These are phyloP conservation scores for Zoysia pacifica DNA, from an alignment of 176 grass and related monocot species.

Conservation along the genomic window DNA sequence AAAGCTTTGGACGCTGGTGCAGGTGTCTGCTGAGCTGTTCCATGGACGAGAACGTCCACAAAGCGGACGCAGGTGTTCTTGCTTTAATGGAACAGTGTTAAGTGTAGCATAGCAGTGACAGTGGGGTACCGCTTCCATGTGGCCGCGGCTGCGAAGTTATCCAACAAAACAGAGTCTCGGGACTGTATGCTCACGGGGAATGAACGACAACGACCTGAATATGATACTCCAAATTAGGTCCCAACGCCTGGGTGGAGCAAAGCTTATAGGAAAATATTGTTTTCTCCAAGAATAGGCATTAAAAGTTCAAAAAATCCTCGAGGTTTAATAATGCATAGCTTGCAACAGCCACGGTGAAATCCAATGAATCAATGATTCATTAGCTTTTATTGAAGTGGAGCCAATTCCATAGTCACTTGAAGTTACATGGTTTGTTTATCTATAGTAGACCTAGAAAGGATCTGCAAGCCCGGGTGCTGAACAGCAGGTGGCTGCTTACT, in stretches of 20 bases:
- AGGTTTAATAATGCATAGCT: slow-evolving; percentile 15
- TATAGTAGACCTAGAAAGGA: slow-evolving; percentile 15
- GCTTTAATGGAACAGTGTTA: no score
- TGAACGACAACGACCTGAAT: no score
- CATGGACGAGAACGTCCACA: slow-evolving; percentile 29
- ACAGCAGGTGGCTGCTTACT: slow-evolving; percentile 27
- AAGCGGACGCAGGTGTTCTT: neutral
- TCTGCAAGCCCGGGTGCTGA: slow-evolving; percentile 37
- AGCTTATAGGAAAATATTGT: no score
- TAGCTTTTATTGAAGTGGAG: slow-evolving; percentile 14
- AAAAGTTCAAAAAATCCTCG: slow-evolving; percentile 27
- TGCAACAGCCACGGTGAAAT: slow-evolving; percentile 32
- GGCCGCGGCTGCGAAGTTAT: no score
- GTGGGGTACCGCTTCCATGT: no score
- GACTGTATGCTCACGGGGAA: no score
- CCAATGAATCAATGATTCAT: neutral
- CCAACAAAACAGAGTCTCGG: no score
- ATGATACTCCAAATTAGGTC: no score
- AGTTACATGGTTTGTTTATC: slow-evolving; percentile 36
- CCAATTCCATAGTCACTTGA: slow-evolving; percentile 36
- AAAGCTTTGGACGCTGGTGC: slow-evolving; percentile 38
- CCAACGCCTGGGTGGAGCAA: no score
- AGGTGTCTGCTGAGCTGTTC: slow-evolving; percentile 46
- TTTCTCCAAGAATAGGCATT: slow-evolving; percentile 1
- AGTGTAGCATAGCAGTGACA: no score